phyloP scores from a whole-genome alignment of 2,329 filamentous ascomycete genomes.

The Hirsutella thompsonii region DNA sequence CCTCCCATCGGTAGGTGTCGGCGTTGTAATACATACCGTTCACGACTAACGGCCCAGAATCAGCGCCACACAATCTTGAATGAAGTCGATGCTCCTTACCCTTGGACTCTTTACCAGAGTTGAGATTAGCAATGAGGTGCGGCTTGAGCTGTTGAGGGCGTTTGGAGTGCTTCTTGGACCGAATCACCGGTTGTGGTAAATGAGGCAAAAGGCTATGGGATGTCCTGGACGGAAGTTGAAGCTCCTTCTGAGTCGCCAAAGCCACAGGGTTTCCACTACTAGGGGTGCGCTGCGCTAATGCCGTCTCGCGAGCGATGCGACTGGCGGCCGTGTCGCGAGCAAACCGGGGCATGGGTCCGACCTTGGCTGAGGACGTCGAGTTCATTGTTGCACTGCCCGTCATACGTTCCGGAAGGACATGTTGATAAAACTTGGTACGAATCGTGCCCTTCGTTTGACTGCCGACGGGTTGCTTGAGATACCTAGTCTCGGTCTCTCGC shows the following conservation, averaged over 20 bases:
- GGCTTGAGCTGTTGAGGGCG: slow-evolving; percentile 60
- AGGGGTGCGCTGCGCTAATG: slow-evolving; percentile 45
- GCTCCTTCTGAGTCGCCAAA: slow-evolving; percentile 40
- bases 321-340: slow-evolving; percentile 54
- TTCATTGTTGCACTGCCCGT: slow-evolving; percentile 38
- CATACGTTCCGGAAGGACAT: slow-evolving; percentile 39
- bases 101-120: slow-evolving; percentile 61
- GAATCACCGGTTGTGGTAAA: slow-evolving; percentile 26
- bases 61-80: slow-evolving; percentile 10
- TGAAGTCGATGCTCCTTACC: slow-evolving; percentile 39
- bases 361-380: slow-evolving; percentile 42
- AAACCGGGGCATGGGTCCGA: slow-evolving; percentile 46
- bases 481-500: slow-evolving; percentile 66
- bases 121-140: slow-evolving; percentile 78
- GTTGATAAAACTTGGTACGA: slow-evolving; percentile 44
- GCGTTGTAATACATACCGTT: slow-evolving; percentile 98
- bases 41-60: slow-evolving; percentile 42
- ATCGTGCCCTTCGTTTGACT: slow-evolving; percentile 52
- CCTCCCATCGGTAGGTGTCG: slow-evolving; percentile 78
- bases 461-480: slow-evolving; percentile 63
- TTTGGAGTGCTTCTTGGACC: slow-evolving; percentile 44
- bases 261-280: slow-evolving; percentile 40
- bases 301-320: slow-evolving; percentile 50
- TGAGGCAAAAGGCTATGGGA: slow-evolving; percentile 29
- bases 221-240: slow-evolving; percentile 36